A percentile compares a stretch with the other conserved stretches of the same genome.
Conservation (phyloP, 2,329 filamentous ascomycete species). For the Tolypocladium pustulatum region DNA sequence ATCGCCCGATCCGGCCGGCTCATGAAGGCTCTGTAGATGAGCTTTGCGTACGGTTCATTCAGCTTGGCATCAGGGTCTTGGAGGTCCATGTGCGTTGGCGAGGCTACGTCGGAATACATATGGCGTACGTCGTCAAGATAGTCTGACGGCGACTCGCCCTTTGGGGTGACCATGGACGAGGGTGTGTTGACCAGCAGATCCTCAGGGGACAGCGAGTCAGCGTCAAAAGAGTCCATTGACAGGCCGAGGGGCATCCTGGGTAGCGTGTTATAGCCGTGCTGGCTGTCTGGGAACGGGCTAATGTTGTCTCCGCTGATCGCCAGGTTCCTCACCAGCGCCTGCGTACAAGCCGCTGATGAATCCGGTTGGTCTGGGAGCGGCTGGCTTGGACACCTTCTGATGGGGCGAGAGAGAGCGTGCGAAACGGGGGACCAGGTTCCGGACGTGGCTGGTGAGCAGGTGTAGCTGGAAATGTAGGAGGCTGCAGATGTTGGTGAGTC, state of each 20-base stretch:
- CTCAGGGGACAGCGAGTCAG: slow-evolving; percentile 1
- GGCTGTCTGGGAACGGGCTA: background rate
- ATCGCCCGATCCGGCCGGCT: slow-evolving; percentile 56
- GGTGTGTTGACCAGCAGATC: slow-evolving; percentile 4
- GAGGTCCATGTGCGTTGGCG: slow-evolving; percentile 9
- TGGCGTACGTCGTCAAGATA: background rate
- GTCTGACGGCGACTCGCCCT: background rate
- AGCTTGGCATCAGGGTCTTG: slow-evolving; percentile 11
- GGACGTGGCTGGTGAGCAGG: slow-evolving; percentile 20
- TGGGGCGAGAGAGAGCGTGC: background rate
- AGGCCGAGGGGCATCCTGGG: background rate
- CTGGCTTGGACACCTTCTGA: background rate
- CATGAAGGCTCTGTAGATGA: slow-evolving; percentile 69
- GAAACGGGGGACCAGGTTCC: slow-evolving; percentile 15
- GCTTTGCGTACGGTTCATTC: slow-evolving; percentile 66
- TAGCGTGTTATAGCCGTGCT: background rate
- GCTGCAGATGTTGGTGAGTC: slow-evolving; percentile 18
- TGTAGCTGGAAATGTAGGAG: slow-evolving; percentile 13
- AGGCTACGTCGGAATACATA: slow-evolving; percentile 4
- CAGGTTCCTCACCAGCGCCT: slow-evolving; percentile 7
- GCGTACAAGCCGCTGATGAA: slow-evolving; percentile 13
- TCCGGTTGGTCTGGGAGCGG: slow-evolving; percentile 8
- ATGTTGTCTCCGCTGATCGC: background rate
- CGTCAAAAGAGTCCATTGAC: slow-evolving; percentile 6
- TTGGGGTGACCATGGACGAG: slow-evolving; percentile 3